These are phyloP conservation scores for Suhomyces ambrosiae DNA, from an alignment of 1,139 yeast genomes.

Conservation along the genomic window DNA sequence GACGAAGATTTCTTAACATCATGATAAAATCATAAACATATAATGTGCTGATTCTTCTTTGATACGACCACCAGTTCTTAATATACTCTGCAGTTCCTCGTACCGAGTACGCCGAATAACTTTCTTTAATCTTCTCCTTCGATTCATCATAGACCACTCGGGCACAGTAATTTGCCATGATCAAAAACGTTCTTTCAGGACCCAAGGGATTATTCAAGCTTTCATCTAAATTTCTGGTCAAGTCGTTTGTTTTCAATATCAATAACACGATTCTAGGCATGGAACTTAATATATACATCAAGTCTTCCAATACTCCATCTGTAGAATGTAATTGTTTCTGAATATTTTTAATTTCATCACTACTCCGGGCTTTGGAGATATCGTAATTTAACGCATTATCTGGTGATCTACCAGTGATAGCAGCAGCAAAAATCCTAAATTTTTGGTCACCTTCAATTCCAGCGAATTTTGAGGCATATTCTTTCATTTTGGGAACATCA, in stretches of 20 bases:
- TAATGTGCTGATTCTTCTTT: slow-evolving; percentile 55
- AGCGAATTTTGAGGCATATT: slow-evolving; percentile 78
- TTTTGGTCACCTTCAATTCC: slow-evolving; percentile 73
- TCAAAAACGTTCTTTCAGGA: slow-evolving; percentile 82
- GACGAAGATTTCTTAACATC: slow-evolving; percentile 24
- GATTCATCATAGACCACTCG: slow-evolving; percentile 72
- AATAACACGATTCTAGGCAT: slow-evolving; percentile 86
- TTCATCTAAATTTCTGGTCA: slow-evolving; percentile 88
- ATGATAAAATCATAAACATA: slow-evolving; percentile 54
- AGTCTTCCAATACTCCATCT: slow-evolving; percentile 66
- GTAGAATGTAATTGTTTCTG: slow-evolving; percentile 57
- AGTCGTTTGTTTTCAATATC: slow-evolving; percentile 90
- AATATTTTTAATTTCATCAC: slow-evolving; percentile 65
- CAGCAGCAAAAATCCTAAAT: slow-evolving; percentile 85
- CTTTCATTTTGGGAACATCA: slow-evolving; percentile 63
- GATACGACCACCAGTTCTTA: slow-evolving; percentile 44
- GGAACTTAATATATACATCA: slow-evolving; percentile 76
- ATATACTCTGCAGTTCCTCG: slow-evolving; percentile 38
- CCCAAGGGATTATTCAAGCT: slow-evolving; percentile 81
- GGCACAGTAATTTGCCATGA: slow-evolving; percentile 90
- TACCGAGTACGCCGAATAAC: slow-evolving; percentile 39
- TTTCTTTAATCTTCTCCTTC: slow-evolving; percentile 39
- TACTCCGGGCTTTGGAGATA: slow-evolving; percentile 49
- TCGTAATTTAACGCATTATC: slow-evolving; percentile 48
- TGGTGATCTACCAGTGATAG: slow-evolving; percentile 82